phyloP scores from a whole-genome alignment of 768 basidiomycete species.

The Podaxis sp. region DNA sequence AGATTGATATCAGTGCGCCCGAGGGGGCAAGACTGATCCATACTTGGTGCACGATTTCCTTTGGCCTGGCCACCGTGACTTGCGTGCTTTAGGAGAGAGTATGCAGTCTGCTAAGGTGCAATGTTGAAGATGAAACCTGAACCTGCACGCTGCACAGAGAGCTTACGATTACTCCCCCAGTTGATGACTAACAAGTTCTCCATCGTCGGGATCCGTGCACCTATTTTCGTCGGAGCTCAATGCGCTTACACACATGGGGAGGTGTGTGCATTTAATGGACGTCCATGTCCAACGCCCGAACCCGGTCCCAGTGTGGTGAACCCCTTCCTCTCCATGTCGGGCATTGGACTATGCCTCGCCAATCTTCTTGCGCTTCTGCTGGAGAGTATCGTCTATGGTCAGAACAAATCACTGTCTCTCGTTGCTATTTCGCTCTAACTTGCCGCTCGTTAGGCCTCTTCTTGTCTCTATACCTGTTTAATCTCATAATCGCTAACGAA shows the following conservation, averaged over 20 bases:
- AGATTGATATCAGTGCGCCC: neutral
- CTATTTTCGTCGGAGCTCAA: neutral
- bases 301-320: too few relatives aligned
- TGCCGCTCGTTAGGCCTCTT: neutral
- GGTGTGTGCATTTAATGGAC: neutral
- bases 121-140: neutral
- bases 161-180: neutral
- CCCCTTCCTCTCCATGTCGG: neutral
- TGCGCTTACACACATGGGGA: neutral
- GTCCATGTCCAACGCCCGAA: neutral
- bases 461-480: neutral
- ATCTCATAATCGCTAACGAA: neutral
- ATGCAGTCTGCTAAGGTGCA: neutral
- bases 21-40: neutral
- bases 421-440: neutral
- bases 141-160: neutral
- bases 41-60: neutral
- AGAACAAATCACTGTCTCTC: neutral
- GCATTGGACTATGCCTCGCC: neutral
- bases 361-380: neutral
- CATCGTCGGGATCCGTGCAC: neutral
- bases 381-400: conserved; percentile 3
- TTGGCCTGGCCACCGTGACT: neutral
- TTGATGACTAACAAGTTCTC: neutral
- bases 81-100: neutral